Conservation (phyloP, 441 rosid species). For the Bruguiera hainesii region DNA sequence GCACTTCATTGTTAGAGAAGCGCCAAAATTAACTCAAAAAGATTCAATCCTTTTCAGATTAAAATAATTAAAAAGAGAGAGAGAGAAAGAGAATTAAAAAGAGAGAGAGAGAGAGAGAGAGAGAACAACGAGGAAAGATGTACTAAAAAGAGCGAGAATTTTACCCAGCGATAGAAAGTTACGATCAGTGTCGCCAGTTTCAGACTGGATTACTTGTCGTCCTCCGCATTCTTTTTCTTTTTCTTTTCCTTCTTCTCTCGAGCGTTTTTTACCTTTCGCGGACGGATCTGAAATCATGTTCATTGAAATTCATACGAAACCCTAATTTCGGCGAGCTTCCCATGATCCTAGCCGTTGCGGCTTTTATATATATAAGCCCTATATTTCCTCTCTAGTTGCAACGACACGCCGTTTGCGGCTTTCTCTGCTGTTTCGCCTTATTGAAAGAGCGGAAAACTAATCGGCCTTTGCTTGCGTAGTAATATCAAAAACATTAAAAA, state of each 20-base stretch:
- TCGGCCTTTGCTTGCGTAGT: no score
- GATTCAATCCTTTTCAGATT: not conserved
- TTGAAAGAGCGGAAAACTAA: no score
- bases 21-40: not conserved
- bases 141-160: no score
- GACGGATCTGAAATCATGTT: conserved; percentile 7
- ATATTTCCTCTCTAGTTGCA: no score
- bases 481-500: no score
- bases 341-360: not conserved
- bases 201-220: conserved; percentile 23
- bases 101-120: no score
- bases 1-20: conserved; percentile 8
- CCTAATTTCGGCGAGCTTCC: not conserved
- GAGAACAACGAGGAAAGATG: no score
- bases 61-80: not conserved
- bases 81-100: not conserved
- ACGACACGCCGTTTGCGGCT: no score
- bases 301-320: not conserved
- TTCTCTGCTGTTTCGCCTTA: no score
- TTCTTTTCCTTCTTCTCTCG: conserved; percentile 28
- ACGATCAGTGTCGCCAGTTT: conserved; percentile 19
- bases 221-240: conserved; percentile 11
- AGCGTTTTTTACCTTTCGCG: conserved; percentile 40
- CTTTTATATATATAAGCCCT: no score
- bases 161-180: no score